These are phyloP conservation scores for Strobilomyces dryophilus DNA, from an alignment of 768 basidiomycete species.

Conservation along the genomic window DNA sequence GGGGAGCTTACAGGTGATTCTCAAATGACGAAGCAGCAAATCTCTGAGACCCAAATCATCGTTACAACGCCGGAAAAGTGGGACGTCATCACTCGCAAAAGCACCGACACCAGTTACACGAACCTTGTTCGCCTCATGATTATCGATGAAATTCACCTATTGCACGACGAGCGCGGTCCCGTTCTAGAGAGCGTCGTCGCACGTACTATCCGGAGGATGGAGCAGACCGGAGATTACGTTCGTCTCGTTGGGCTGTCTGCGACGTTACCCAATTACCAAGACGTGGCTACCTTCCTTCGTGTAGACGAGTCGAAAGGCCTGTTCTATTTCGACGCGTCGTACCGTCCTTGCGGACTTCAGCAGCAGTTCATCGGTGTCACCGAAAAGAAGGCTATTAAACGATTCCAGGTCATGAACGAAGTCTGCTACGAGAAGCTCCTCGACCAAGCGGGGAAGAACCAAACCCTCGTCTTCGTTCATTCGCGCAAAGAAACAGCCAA, in stretches of 20 bases:
- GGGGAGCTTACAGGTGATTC: conserved; percentile 96
- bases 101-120: conserved; percentile 93
- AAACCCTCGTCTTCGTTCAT: conserved; percentile 95
- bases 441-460: conserved; percentile 86
- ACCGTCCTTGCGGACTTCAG: conserved; percentile 90
- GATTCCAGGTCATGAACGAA: conserved; percentile 97
- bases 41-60: conserved; percentile 95
- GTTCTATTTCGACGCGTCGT: conserved; percentile 95
- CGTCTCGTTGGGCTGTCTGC: conserved; percentile 94
- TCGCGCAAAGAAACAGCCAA: conserved; percentile 98
- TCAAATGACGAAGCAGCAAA: conserved; percentile 98
- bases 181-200: conserved; percentile 91
- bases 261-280: conserved; percentile 97
- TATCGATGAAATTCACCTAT: conserved; percentile 95
- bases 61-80: conserved; percentile 99
- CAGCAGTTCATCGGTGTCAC: conserved; percentile 98
- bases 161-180: conserved; percentile 97
- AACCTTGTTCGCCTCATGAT: conserved; percentile 95
- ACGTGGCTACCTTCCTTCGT: conserved; percentile 95
- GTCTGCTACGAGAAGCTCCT: conserved; percentile 99
- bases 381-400: conserved; percentile 99
- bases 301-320: conserved; percentile 89
- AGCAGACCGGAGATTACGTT: conserved; percentile 90
- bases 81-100: conserved; percentile 99
- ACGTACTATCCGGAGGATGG: conserved; percentile 88